These are phyloP conservation scores for Termitomyces sp. DNA, from an alignment of 768 basidiomycete genomes.

Conservation along the genomic window DNA sequence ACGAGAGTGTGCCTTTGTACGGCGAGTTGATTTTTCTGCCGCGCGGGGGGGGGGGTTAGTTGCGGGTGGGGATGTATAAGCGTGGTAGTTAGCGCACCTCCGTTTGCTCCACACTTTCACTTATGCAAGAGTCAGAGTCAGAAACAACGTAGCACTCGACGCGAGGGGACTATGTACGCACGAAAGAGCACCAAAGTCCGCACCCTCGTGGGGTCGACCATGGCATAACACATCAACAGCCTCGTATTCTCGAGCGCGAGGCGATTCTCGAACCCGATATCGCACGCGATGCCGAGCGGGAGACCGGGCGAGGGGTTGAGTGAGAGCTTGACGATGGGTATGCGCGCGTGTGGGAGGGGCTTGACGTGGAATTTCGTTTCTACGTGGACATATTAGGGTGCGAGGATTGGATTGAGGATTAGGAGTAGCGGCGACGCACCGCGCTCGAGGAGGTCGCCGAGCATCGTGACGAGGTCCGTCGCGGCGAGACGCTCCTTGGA, in stretches of 20 bases:
- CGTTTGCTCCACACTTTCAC: constrained; percentile 99
- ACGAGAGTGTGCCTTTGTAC: constrained; percentile 93
- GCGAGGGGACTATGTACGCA: constrained; percentile 56
- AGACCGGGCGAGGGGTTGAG: constrained; percentile 81
- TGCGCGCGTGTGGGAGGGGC: constrained; percentile 91
- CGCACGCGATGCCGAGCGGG: constrained; percentile 89
- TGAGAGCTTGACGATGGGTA: constrained; percentile 97
- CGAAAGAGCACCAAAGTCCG: constrained; percentile 93
- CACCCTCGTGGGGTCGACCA: constrained; percentile 91
- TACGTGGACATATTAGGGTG: constrained; percentile 18
- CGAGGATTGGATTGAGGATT: too few relatives aligned
- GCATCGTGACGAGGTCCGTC: constrained; percentile 88
- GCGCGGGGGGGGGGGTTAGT: too few relatives aligned
- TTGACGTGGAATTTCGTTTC: constrained; percentile 97
- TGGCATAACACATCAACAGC: constrained; percentile 93
- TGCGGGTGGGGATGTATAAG: too few relatives aligned
- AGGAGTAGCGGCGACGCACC: constrained; percentile 44
- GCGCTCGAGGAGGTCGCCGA: constrained; percentile 89
- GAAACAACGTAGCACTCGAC: too few relatives aligned
- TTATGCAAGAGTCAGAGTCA: constrained; percentile 25
- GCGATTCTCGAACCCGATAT: constrained; percentile 98
- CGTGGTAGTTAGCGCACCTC: constrained; percentile 38
- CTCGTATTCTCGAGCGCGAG: constrained; percentile 96
- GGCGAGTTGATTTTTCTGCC: constrained; percentile 96
- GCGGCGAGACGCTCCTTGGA: constrained; percentile 75